Evolutionary conservation across 2,329 filamentous ascomycete genomes (phyloP), one percentile per base, ranked within the genome.

Genomic region (Zarea fungicola): DNA sequence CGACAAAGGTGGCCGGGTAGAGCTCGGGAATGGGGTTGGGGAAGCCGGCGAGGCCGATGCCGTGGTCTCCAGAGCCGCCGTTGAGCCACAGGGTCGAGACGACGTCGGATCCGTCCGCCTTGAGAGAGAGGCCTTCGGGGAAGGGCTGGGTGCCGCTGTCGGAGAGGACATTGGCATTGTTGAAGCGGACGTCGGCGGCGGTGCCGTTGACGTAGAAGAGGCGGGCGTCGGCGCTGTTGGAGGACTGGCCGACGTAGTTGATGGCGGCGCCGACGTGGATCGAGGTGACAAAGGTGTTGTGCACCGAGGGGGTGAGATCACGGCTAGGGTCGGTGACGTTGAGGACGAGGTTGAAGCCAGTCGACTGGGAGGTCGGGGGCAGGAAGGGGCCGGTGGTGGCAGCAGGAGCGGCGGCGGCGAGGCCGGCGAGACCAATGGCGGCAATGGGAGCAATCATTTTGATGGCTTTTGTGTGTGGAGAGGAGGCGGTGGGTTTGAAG

Each of bases 131-230:
- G 40, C 67, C 69, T 29, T 58, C 64, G 4, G 73, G 69, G 47
- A 64, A 64, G 4, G 60, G 59, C 4, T 68, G 69, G 6, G 60
- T 66, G 26, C 69, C 70, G 16, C 63, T 63, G 51, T 75, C 72
- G 22, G 65, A 67, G 25, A 76, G 48, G 42, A 72, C 58, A 35
- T 62, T 65, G 29, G 65, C 64, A 35, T 55, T 44, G 32, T 60
- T 56, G 29, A 57, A 59, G 16, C 56, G 54, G 6, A 66, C 54
- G 32, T 71, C 64, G 6, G 58, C 50, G 11, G 62, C 63, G 11
- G 74, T 75, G 55, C 70, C 73, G 55, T 78, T 78, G 49, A 72
- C 62, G 66, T 77, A 78, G 57, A 77, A 78, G 50, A 71, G 55
- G 42, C 63, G 61, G 6, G 52, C 46, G 25, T 52, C 43, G 23